phyloP scores from a whole-genome alignment of 352 stramenopile genomes.

The Phytophthora fragariaefolia region DNA sequence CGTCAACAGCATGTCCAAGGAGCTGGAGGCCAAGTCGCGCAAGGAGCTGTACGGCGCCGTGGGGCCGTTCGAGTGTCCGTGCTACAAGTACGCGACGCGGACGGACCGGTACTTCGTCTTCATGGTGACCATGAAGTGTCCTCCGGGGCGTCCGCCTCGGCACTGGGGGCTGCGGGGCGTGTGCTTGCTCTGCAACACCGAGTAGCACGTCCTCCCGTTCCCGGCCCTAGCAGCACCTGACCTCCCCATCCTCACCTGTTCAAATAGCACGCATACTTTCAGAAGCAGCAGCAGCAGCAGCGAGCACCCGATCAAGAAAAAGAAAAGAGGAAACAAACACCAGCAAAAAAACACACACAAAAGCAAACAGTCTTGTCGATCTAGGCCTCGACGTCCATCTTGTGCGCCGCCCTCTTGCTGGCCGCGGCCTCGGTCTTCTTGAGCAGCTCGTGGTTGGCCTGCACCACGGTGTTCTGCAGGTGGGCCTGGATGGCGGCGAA shows the following conservation, averaged over 20 bases:
- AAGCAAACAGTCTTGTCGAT: too few relatives aligned
- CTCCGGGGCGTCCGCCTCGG: constrained; percentile 86
- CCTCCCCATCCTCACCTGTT: too few relatives aligned
- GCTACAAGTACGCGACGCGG: constrained; percentile 97
- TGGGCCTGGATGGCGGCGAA: constrained; percentile 89
- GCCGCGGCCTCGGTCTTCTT: constrained; percentile 43
- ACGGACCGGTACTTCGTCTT: constrained; percentile 98
- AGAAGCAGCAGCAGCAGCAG: too few relatives aligned
- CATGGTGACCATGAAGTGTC: constrained; percentile 94
- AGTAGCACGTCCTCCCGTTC: constrained; percentile 44
- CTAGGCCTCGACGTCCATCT: constrained; percentile 53
- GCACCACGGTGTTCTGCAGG: constrained; percentile 87
- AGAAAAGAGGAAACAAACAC: too few relatives aligned
- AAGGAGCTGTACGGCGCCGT: constrained; percentile 93
- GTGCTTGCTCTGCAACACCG: constrained; percentile 95
- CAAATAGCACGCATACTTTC: too few relatives aligned
- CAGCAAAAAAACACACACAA: too few relatives aligned
- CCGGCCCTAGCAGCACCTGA: not conserved
- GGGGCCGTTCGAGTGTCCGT: constrained; percentile 95
- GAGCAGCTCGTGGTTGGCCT: constrained; percentile 70
- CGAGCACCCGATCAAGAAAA: too few relatives aligned
- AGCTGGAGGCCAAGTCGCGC: constrained; percentile 91
- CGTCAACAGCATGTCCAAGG: constrained; percentile 96
- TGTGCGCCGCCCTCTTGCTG: constrained; percentile 30
- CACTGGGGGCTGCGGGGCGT: constrained; percentile 96